Conservation (phyloP, 495 filamentous ascomycete species). For the Xylaria cubensis region DNA sequence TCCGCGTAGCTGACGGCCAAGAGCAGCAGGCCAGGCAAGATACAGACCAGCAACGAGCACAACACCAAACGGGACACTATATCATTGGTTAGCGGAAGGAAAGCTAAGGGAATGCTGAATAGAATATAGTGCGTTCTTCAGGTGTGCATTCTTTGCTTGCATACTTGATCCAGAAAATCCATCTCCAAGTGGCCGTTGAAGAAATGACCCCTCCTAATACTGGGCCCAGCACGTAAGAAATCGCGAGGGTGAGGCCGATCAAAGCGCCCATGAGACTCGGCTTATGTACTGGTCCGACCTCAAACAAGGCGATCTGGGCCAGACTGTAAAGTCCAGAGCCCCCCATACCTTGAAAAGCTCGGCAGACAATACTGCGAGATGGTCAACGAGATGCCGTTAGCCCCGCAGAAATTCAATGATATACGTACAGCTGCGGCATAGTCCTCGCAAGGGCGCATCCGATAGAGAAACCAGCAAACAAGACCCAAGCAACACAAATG, state of each 20-base stretch:
- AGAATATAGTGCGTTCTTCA: no score
- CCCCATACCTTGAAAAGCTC: conserved; percentile 68
- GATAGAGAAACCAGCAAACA: conserved; percentile 62
- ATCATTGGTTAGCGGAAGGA: conserved; percentile 19
- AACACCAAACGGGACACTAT: conserved; percentile 63
- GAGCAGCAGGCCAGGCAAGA: conserved; percentile 52
- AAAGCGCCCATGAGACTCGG: conserved; percentile 53
- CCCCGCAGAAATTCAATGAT: background rate
- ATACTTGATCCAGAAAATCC: conserved; percentile 76
- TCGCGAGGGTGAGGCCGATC: conserved; percentile 51
- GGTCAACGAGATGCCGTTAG: conserved; percentile 2
- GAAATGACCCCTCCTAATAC: conserved; percentile 74
- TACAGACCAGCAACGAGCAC: conserved; percentile 63
- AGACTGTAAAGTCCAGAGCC: conserved; percentile 65
- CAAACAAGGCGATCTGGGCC: conserved; percentile 59
- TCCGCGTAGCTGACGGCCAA: conserved; percentile 35
- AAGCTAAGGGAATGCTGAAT: background rate
- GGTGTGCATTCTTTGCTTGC: conserved; percentile 15
- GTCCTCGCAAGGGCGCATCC: conserved; percentile 61
- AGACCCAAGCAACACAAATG: conserved; percentile 54
- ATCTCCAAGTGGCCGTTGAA: conserved; percentile 67
- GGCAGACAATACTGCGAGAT: conserved; percentile 59
- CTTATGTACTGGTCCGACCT: conserved; percentile 59
- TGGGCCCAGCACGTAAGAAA: conserved; percentile 64
- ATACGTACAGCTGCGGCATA: conserved; percentile 60